Percentiles rank a stretch among this genome's conserved stretches.
Conservation (phyloP, 2,329 filamentous ascomycete species). For the Bipolaris bicolor region DNA sequence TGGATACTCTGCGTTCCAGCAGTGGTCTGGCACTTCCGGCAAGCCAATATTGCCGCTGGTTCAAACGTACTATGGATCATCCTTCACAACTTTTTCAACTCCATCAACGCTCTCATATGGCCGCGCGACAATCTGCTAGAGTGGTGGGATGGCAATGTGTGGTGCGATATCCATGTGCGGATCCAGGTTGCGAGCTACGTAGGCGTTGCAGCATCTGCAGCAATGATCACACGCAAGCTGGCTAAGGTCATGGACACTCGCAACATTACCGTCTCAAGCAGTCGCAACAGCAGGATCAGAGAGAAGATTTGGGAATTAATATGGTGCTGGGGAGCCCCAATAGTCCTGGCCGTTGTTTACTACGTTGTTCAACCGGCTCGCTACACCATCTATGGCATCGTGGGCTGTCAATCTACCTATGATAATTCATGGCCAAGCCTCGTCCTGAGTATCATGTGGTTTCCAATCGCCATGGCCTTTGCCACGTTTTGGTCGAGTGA, state of each 20-base stretch:
- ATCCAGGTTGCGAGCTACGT: constrained; percentile 61
- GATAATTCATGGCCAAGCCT: constrained; percentile 65
- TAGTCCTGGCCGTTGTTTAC: constrained; percentile 62
- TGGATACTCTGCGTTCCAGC: constrained; percentile 63
- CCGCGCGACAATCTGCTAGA: constrained; percentile 59
- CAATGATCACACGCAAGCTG: constrained; percentile 66
- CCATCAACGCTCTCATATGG: constrained; percentile 71
- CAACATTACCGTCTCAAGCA: constrained; percentile 60
- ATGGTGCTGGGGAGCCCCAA: constrained; percentile 63
- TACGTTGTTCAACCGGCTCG: constrained; percentile 65
- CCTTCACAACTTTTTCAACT: constrained; percentile 62
- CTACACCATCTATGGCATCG: constrained; percentile 64
- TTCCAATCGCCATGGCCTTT: constrained; percentile 59
- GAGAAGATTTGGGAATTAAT: constrained; percentile 59
- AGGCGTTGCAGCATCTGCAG: constrained; percentile 59
- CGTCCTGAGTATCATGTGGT: constrained; percentile 62
- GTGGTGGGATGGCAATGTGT: constrained; percentile 65
- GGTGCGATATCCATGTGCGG: constrained; percentile 70
- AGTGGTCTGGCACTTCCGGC: constrained; percentile 64
- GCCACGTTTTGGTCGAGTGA: constrained; percentile 65
- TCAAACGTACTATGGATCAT: constrained; percentile 63
- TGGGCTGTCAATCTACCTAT: constrained; percentile 63
- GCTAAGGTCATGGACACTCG: constrained; percentile 66
- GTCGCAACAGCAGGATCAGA: constrained; percentile 54
- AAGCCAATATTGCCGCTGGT: constrained; percentile 65